A percentile compares a stretch with the other conserved stretches of the same genome.
phyloP scores from a whole-genome alignment of 768 basidiomycete species.

The Artomyces pyxidatus region DNA sequence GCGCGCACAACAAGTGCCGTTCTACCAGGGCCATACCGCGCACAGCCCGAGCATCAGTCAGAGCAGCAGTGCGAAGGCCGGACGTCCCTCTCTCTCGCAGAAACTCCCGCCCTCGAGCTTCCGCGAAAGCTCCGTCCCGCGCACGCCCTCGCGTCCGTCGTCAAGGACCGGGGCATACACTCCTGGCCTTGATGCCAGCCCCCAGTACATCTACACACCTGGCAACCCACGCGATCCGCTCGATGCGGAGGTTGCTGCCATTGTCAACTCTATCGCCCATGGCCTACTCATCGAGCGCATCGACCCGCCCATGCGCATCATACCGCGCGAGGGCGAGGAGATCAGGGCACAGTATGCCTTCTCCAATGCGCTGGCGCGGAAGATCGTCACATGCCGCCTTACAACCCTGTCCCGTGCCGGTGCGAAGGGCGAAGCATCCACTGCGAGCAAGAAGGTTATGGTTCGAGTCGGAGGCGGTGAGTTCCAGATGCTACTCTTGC shows the following conservation, averaged over 20 bases:
- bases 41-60: neutral
- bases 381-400: conserved; percentile 71
- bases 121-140: conserved; percentile 47
- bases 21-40: conserved; percentile 27
- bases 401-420: conserved; percentile 64
- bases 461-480: conserved; percentile 78
- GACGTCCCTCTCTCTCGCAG: conserved; percentile 30
- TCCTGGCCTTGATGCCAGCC: conserved; percentile 29
- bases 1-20: conserved; percentile 49
- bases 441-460: conserved; percentile 75
- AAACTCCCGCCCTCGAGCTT: conserved; percentile 72
- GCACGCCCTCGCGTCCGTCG: conserved; percentile 42
- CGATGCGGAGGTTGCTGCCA: conserved; percentile 65
- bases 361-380: conserved; percentile 61
- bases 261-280: conserved; percentile 73
- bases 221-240: conserved; percentile 70
- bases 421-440: conserved; percentile 31
- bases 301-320: conserved; percentile 61
- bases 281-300: conserved; percentile 72
- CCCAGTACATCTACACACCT: conserved; percentile 56
- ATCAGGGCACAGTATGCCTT: conserved; percentile 80
- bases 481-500: neutral
- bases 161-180: conserved; percentile 63
- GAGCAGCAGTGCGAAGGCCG: conserved; percentile 28
- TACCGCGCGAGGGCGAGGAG: conserved; percentile 70